Percentiles rank a stretch among this genome's conserved stretches.
Conservation (phyloP, 2,329 filamentous ascomycete genomes). For the Diaporthe amygdali region DNA sequence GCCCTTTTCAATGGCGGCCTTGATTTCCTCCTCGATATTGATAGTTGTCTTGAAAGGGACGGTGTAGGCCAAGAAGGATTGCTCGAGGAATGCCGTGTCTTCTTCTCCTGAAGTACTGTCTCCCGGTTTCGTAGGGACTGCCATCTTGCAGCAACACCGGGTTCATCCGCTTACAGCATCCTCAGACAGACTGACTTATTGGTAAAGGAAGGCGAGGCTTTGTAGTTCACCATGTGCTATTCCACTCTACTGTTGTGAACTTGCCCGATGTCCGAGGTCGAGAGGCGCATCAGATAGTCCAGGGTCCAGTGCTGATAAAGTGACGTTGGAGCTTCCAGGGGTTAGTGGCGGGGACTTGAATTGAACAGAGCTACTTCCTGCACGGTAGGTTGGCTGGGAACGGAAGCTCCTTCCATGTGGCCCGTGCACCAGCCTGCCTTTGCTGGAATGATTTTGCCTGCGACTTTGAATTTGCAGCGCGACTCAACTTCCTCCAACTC, state of each 20-base stretch:
- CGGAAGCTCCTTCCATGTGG: slow-evolving; percentile 2
- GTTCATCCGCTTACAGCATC: slow-evolving; percentile 16
- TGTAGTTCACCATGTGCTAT: not conserved
- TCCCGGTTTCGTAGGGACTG: slow-evolving; percentile 36
- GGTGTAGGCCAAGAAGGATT: slow-evolving; percentile 65
- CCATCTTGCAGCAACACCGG: slow-evolving; percentile 30
- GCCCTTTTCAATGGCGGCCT: slow-evolving; percentile 23
- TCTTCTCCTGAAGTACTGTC: slow-evolving; percentile 30
- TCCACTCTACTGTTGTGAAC: not conserved
- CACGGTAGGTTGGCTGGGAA: slow-evolving; percentile 8
- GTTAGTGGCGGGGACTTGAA: not conserved
- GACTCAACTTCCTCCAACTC: not conserved
- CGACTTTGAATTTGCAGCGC: not conserved
- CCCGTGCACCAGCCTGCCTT: not conserved
- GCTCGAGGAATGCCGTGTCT: slow-evolving; percentile 56
- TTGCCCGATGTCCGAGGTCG: not conserved
- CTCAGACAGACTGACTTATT: not conserved
- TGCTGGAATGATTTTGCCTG: slow-evolving; percentile 2
- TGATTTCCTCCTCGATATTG: slow-evolving; percentile 57
- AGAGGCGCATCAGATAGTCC: not conserved
- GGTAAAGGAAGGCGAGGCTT: not conserved
- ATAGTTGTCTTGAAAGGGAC: slow-evolving; percentile 63
- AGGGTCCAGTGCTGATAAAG: slow-evolving; percentile 3
- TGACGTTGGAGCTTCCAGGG: not conserved
- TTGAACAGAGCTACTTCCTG: not conserved